phyloP scores from a whole-genome alignment of 208 protist species.

The Crithidia expoeki region DNA sequence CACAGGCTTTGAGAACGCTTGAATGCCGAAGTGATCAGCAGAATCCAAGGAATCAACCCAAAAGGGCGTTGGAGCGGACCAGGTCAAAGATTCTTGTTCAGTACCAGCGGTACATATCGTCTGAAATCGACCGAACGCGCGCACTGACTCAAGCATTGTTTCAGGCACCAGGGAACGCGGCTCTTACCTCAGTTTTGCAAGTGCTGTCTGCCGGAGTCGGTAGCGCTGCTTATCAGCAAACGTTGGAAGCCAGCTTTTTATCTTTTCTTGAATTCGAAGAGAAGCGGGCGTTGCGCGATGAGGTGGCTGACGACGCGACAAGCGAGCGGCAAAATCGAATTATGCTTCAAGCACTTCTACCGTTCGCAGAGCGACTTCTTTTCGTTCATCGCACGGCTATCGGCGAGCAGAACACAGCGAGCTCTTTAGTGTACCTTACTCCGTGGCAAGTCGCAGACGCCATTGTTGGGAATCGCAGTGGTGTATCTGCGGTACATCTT shows the following conservation, averaged over 20 bases:
- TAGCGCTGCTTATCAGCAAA: slow-evolving; percentile 62
- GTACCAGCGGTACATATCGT: slow-evolving; percentile 60
- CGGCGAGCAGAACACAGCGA: slow-evolving; percentile 31
- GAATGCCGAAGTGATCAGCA: slow-evolving; percentile 4
- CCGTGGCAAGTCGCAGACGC: slow-evolving; percentile 76
- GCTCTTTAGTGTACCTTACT: slow-evolving; percentile 43
- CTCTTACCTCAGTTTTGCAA: slow-evolving; percentile 77
- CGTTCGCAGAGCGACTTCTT: slow-evolving; percentile 73
- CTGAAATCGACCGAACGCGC: slow-evolving; percentile 51
- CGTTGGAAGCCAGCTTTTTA: slow-evolving; percentile 60
- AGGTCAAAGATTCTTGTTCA: slow-evolving; percentile 41
- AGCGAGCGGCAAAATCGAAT: slow-evolving; percentile 87
- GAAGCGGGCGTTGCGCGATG: slow-evolving; percentile 46
- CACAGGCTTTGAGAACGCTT: slow-evolving; percentile 22
- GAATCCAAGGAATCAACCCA: background rate
- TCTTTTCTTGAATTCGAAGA: slow-evolving; percentile 58
- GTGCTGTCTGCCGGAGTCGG: slow-evolving; percentile 75
- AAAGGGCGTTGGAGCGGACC: slow-evolving; percentile 1
- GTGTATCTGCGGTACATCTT: slow-evolving; percentile 75
- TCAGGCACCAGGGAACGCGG: slow-evolving; percentile 42
- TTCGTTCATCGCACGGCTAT: slow-evolving; percentile 71
- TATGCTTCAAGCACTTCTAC: slow-evolving; percentile 79
- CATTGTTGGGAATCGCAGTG: slow-evolving; percentile 71
- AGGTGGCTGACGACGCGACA: slow-evolving; percentile 69
- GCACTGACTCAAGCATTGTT: slow-evolving; percentile 41